Percentiles rank a stretch among this genome's conserved stretches.
Evolutionary conservation across 768 basidiomycete genomes (phyloP).

Genomic region (Suillus spraguei): DNA sequence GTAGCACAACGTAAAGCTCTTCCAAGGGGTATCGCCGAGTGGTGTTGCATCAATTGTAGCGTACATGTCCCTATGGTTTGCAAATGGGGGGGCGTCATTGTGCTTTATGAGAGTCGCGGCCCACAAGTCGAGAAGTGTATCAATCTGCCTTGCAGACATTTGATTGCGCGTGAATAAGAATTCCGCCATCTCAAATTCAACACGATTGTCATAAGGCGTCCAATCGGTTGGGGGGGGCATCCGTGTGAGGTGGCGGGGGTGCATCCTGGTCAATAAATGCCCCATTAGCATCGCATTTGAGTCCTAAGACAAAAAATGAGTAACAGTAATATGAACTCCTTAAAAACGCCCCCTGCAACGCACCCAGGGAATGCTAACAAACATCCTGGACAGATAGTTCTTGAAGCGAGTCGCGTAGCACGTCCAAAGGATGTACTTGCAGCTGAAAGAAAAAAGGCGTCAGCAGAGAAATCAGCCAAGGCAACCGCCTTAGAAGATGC

Average conservation of each 20-base stretch:
- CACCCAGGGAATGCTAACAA: not conserved
- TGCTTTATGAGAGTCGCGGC: conserved; percentile 10
- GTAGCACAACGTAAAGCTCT: conserved; percentile 24
- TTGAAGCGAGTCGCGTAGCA: not conserved
- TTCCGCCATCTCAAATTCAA: conserved; percentile 24
- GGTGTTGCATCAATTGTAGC: conserved; percentile 27
- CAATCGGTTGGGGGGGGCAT: conserved; percentile 18
- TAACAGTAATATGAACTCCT: not conserved
- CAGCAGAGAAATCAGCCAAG: not conserved
- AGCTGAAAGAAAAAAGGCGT: not conserved
- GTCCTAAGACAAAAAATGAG: not conserved
- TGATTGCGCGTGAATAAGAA: too few relatives aligned
- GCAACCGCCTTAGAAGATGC: not conserved
- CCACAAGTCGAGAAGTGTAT: conserved; percentile 26
- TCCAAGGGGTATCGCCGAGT: conserved; percentile 31
- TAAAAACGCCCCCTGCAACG: not conserved
- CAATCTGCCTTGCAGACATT: conserved; percentile 21
- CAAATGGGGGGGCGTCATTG: conserved; percentile 21
- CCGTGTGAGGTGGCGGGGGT: not conserved
- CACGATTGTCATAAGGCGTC: conserved; percentile 18
- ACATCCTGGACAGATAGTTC: not conserved
- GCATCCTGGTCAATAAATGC: not conserved
- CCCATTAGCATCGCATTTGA: not conserved
- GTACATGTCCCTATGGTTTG: conserved; percentile 23
- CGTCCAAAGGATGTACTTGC: not conserved